Base-by-base conservation (phyloP, 2,329 filamentous ascomycete species). In the Myriosclerotinia curreyana region DNA sequence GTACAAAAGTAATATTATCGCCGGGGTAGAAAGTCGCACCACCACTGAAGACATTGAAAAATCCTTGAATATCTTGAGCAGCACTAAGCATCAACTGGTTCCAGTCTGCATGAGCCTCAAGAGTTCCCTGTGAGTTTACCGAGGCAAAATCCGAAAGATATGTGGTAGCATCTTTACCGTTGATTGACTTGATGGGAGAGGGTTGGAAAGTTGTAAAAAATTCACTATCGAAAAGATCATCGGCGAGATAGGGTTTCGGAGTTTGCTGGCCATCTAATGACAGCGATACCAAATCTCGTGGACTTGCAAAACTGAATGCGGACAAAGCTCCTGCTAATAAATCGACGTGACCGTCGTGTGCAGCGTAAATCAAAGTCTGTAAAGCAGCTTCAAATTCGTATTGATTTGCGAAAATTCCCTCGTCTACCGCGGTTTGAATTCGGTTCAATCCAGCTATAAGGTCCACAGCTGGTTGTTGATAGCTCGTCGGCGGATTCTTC, bases 281-380 rank as follows among this genome's bases (percentile, higher is more conserved):
- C 5, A 87, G 78, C 0, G 85, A 87, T 0, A 87, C 82, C 1
- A 89, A 70, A 60, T 77, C 76, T 68, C 82, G 73, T 28, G 76
- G 75, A 14, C 80, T 78, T 20, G 76, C 79, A 68, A 73, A 87
- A 63, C 69, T 78, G 74, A 86, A 86, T 0, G 81, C 77, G 20
- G 60, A 55, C 1, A 85, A 77, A 8, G 80, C 76, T 61, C 84
- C 81, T 2, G 82, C 81, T 9, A 78, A 71, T 67, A 81, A 84
- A 2, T 76, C 75, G 54, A 87, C 83, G 70, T 91, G 87, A 0
- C 83, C 84, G 70, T 91, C 87, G 68, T 89, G 85, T 1, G 84
- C 81, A 2, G 77, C 50, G 46, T 67, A 68, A 74, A 60, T 77
- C 76, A 61, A 84, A 75, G 22, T 82, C 74, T 82, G 80, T 3